Conservation (phyloP, 108 stramenopile genomes). For the Chaetoceros tenuissimus region DNA sequence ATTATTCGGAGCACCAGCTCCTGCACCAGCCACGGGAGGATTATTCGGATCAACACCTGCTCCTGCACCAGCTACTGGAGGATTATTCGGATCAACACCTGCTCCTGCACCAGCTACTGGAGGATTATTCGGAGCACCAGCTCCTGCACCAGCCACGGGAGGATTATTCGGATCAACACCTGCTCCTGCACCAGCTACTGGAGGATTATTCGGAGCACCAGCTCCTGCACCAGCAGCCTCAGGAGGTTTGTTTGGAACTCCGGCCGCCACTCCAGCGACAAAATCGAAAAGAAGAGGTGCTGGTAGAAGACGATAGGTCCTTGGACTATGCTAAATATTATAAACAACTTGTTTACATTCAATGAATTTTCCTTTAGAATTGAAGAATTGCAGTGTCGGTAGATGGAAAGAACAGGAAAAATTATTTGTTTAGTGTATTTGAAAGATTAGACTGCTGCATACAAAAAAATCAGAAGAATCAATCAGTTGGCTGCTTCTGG, state of each 20-base stretch:
- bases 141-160: conserved; percentile 2
- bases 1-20: conserved; percentile 17
- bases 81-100: conserved; percentile 15
- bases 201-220: conserved; percentile 16
- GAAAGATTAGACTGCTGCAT: too few relatives aligned
- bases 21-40: conserved; percentile 28
- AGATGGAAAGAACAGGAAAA: too few relatives aligned
- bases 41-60: conserved; percentile 7
- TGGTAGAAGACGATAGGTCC: neutral
- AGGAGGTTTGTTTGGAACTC: neutral
- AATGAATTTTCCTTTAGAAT: too few relatives aligned
- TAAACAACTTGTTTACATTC: too few relatives aligned
- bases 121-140: conserved; percentile 35
- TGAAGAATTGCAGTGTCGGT: too few relatives aligned
- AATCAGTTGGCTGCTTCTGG: too few relatives aligned
- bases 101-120: conserved; percentile 30
- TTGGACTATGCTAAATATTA: too few relatives aligned
- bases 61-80: conserved; percentile 10
- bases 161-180: conserved; percentile 12
- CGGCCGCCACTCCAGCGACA: neutral
- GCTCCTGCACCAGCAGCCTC: neutral
- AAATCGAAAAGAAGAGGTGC: neutral
- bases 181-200: conserved; percentile 25
- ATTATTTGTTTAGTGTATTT: too few relatives aligned
- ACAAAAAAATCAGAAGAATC: too few relatives aligned